Conservation (phyloP, 257 asterid genomes). For the Jaltomata sinuosa region DNA sequence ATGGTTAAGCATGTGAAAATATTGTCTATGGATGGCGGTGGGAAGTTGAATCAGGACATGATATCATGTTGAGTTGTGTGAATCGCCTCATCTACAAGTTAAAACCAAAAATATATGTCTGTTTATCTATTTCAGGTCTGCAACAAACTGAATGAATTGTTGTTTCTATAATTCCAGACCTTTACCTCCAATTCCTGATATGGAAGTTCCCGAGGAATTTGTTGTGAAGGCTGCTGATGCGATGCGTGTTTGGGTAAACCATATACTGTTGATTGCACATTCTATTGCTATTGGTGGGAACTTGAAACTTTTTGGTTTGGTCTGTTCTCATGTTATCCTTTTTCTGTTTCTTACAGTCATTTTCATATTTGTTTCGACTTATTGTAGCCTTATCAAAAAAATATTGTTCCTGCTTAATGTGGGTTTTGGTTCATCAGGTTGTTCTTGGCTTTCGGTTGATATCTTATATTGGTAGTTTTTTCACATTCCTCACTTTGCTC, state of each 20-base stretch:
- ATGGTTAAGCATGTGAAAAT: too few relatives aligned
- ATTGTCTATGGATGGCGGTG: too few relatives aligned
- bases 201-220: constrained; percentile 64
- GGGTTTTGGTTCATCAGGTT: constrained; percentile 42
- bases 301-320: constrained; percentile 49
- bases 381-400: too few relatives aligned
- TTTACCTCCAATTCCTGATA: constrained; percentile 80
- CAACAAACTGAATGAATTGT: neutral
- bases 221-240: constrained; percentile 59
- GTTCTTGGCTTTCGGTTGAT: constrained; percentile 42
- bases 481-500: constrained; percentile 57
- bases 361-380: neutral
- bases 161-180: constrained; percentile 36
- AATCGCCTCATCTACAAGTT: neutral
- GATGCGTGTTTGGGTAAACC: constrained; percentile 52
- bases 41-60: too few relatives aligned
- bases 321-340: constrained; percentile 12
- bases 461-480: constrained; percentile 66
- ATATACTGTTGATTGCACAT: constrained; percentile 43
- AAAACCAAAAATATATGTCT: neutral
- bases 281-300: constrained; percentile 63
- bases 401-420: too few relatives aligned
- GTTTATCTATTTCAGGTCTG: neutral
- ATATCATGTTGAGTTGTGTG: too few relatives aligned
- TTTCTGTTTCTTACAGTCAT: neutral